Base-by-base conservation (phyloP, 331 rosid genomes). In the Cucumis variabilis region DNA sequence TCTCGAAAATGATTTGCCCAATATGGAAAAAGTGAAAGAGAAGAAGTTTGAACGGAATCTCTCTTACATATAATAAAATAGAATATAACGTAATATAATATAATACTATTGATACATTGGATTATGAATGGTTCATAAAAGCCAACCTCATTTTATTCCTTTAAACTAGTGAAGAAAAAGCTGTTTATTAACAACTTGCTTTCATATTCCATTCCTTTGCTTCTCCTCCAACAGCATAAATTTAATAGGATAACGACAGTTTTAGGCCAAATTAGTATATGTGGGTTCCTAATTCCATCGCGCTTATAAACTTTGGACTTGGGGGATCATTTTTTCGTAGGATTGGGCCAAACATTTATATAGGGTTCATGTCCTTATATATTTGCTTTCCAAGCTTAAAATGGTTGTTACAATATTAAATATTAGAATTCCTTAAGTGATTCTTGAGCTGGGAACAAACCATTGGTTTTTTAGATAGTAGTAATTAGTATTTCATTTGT, bases 1-100 rank as follows among this genome's bases (percentile, higher is more conserved):
- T 2, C 50, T 25, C 55, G 25, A 55, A 80, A 80, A 80, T 80
- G 84, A 80, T 80, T 80, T 80, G 84, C 84, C 84, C 50, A 55
- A 80, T 80, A 80, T 55, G 68, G 84, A 51, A 53, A 80, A 55
- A 78, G 66, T n/a, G 65, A 27, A 25, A 78, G 37, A 78, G 66
- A 78, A 25, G 7, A 25, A 78, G n/a, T 50, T 78, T 25, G 44
- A 55, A 27, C 10, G 66, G 68, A 55, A 53, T 80, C 84, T 53
- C 66, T 51, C 44, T 17, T 1, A 4, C 44, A 37, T 37, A 37
- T 23, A 19, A 9, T 23, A n/a, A 2, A 46, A 46, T 76, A 46
- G 46, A 46, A 20, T 11, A 46, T 30, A 30, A 30, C 3, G 3
- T 30, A 30, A 9, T 13, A n/a, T 7, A 46, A 46, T 76, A 48